Percentiles rank a stretch among this genome's conserved stretches.
These are phyloP conservation scores for Wickerhamomyces tratensis DNA, from an alignment of 805 yeast genomes.

Conservation along the genomic window DNA sequence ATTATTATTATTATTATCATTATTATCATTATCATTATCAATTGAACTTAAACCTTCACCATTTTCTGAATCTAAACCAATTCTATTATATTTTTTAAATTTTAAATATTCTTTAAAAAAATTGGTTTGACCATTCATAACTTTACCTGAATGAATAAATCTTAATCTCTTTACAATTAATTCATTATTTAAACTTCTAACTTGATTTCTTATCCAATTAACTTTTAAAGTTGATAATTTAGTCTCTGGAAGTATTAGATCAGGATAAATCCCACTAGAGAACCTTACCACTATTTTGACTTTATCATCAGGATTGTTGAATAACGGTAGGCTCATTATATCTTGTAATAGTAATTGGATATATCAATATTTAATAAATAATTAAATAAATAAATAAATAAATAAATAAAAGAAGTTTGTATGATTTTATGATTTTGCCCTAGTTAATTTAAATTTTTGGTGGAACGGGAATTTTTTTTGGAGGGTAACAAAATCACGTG, in stretches of 20 bases:
- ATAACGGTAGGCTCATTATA: background rate
- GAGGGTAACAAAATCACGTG: too few relatives aligned
- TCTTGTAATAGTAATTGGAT: background rate
- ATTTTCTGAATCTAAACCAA: background rate
- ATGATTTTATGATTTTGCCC: too few relatives aligned
- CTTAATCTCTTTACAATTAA: slow-evolving; percentile 40
- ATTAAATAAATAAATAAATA: too few relatives aligned
- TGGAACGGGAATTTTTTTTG: too few relatives aligned
- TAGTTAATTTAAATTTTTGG: too few relatives aligned
- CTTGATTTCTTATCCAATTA: slow-evolving; percentile 29
- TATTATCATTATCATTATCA: background rate
- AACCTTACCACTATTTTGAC: slow-evolving; percentile 29
- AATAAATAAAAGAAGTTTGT: too few relatives aligned
- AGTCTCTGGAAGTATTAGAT: slow-evolving; percentile 27
- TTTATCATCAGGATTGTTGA: background rate
- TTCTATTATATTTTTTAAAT: slow-evolving; percentile 8
- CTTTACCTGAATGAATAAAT: slow-evolving; percentile 61
- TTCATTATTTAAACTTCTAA: slow-evolving; percentile 22
- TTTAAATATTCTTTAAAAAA: slow-evolving; percentile 39
- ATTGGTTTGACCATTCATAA: slow-evolving; percentile 46
- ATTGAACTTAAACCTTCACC: too few relatives aligned
- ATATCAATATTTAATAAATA: too few relatives aligned
- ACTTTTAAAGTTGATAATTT: slow-evolving; percentile 26
- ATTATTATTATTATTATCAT: background rate
- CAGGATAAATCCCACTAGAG: slow-evolving; percentile 32